Conservation (phyloP, 176 grass and related monocot genomes). For the Bonia amplexicaulis region DNA sequence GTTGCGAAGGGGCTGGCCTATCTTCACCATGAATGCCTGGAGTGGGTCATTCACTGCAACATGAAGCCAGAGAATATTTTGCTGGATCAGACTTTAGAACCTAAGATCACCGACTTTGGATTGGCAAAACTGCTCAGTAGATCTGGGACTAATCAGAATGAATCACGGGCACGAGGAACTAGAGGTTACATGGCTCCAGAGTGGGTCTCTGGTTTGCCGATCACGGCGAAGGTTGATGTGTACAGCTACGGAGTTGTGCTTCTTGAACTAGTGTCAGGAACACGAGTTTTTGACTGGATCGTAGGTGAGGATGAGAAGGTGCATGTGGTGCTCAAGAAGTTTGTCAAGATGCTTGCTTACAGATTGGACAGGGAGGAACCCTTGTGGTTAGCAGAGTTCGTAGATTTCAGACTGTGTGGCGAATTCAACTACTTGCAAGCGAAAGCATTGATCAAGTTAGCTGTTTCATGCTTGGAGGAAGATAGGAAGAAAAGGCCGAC, state of each 20-base stretch:
- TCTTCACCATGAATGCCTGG: conserved; percentile 50
- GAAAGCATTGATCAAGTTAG: conserved; percentile 26
- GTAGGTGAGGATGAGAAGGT: conserved; percentile 8
- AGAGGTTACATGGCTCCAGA: conserved; percentile 48
- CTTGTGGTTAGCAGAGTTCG: conserved; percentile 36
- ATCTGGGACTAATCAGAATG: background rate
- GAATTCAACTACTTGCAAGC: conserved; percentile 20
- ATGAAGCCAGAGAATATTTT: conserved; percentile 45
- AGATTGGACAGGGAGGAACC: conserved; percentile 1
- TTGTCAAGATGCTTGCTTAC: conserved; percentile 22
- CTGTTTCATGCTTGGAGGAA: conserved; percentile 41
- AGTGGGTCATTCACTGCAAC: conserved; percentile 51
- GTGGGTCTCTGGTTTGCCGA: conserved; percentile 20
- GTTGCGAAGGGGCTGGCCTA: conserved; percentile 47
- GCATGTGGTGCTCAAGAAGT: conserved; percentile 28
- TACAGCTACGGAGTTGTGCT: conserved; percentile 42
- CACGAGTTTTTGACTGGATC: conserved; percentile 19
- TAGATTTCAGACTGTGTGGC: conserved; percentile 31
- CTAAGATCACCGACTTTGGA: conserved; percentile 47
- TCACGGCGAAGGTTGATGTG: conserved; percentile 38
- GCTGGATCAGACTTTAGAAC: conserved; percentile 32
- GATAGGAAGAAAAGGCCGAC: conserved; percentile 39
- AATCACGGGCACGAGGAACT: conserved; percentile 19
- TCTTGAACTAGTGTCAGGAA: conserved; percentile 38
- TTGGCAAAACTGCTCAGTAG: conserved; percentile 38